Evolutionary conservation across 257 asterid species (phyloP), one percentile per base, ranked within the genome.

Genomic region (Primulina huaijiensis): DNA sequence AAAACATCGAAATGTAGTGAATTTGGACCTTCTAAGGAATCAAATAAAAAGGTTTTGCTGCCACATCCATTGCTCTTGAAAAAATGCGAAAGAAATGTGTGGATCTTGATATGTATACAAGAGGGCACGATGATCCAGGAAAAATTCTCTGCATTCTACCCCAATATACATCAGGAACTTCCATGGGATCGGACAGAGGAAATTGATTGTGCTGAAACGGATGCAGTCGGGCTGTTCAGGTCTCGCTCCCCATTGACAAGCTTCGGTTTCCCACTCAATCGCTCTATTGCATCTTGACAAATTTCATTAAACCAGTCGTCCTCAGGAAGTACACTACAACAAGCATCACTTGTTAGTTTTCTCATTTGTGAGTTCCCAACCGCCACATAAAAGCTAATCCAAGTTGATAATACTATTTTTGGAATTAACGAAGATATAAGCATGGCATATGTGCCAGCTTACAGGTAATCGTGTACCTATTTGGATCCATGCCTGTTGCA

Each of bases 141-240:
- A 62, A 62, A 62, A 31, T 17, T 31, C 17, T 55, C 72, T 19
- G 38, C 72, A 76, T 74, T 72, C 75, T 80, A 76, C 53, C n/a
- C 3, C 53, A 43, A 65, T 43, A 60, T 68, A 55, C 81, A 65
- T 83, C 86, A 90, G 40, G 86, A 83, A 80, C 99, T 94, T 73
- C 99, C 97, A 74, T 86, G 97, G 74, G 99, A 94, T 81, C 96
- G 80, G 69, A 77, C 81, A 7, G 99, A 94, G 38, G 99, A 88
- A 40, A 91, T 82, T 5, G 99, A 94, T 74, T 94, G 99, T 20
- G 97, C 99, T 23, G 99, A 94, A 75, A 94, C 90, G 21, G 99
- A 94, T 64, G 99, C 97, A 8, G 99, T 91, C 34, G 99, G 99
- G 78, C 99, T 94, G 87, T 83, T 90, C 55, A 78, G 87, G 64